A percentile compares a stretch with the other conserved stretches of the same genome.
phyloP scores from a whole-genome alignment of 176 grass and related monocot genomes.

The Guadua angustifolia region DNA sequence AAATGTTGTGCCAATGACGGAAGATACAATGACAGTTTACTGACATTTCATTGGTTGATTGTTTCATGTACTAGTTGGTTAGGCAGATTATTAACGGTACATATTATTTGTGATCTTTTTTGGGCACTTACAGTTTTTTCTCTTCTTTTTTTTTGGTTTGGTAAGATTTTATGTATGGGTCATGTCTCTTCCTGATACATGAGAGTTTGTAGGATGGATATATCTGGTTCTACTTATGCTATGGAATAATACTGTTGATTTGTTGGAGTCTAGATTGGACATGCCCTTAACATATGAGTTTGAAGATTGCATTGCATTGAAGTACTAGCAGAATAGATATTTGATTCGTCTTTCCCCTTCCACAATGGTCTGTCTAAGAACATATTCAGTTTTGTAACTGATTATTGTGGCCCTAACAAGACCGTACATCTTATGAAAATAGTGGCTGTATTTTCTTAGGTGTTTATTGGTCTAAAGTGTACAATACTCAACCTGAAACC shows the following conservation, averaged over 20 bases:
- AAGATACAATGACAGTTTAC: constrained; percentile 7
- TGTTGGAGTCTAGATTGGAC: constrained; percentile 20
- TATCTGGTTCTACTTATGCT: constrained; percentile 28
- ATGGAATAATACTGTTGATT: constrained; percentile 8
- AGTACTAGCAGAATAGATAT: constrained; percentile 15
- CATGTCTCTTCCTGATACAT: neutral
- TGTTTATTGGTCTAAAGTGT: neutral
- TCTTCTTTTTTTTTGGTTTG: neutral
- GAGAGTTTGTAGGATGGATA: neutral
- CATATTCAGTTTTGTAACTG: constrained; percentile 33
- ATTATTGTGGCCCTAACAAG: neutral
- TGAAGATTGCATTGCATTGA: constrained; percentile 25
- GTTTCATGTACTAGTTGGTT: constrained; percentile 29
- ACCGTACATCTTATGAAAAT: neutral
- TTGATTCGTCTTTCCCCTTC: neutral
- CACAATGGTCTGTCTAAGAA: constrained; percentile 9
- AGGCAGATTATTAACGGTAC: neutral
- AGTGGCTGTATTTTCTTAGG: neutral
- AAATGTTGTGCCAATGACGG: neutral
- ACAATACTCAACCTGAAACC: constrained; percentile 2
- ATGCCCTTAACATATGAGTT: constrained; percentile 14
- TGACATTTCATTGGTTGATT: neutral
- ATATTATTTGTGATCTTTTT: neutral
- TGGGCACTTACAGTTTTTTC: neutral
- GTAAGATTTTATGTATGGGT: neutral